Base-by-base conservation (phyloP, 2,329 filamentous ascomycete genomes). In the Hypoxylon sp. region DNA sequence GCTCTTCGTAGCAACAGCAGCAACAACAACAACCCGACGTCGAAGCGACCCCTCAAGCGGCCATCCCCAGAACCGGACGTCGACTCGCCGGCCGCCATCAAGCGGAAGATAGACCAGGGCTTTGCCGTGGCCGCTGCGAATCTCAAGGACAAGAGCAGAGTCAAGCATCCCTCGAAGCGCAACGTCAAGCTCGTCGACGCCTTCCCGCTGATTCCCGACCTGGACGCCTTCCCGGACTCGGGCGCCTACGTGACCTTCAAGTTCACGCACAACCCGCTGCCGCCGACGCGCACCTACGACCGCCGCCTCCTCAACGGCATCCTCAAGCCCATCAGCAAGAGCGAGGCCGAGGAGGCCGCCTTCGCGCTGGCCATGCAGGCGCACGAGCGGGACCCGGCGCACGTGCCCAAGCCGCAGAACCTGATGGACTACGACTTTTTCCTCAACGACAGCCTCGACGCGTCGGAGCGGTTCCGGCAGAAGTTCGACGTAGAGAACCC, bases 161-260 rank as follows among this genome's bases (percentile, higher is more conserved):
- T 89, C 68, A 85, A 82, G 72, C 88, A 90, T 74, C 89, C 87
- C 3, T 83, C 83, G 51, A 90, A 89, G 79, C 85, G 82, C 72
- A 80, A 87, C 69, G 78, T 90, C 65, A 86, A 85, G 73, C 80
- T 90, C 2, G 83, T 90, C 14, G 86, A 89, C 46, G 85, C 86
- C 17, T 86, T 84, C 66, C 88, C 89, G 28, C 79, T 92, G 41
- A 78, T 91, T 17, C 90, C 90, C 5, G 90, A 92, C 73, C 83
- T 90, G 45, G 87, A 90, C 65, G 86, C 88, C n/a, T 90, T 91
- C 80, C 89, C 89, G 51, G 90, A 92, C 77, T 87, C 87, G 2
- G 89, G 90, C 60, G 89, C 89, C 67, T 92, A 91, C 75, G 87
- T 91, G 69, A 88, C 89, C 13, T 84, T 91, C 80, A 91, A 91